Evolutionary conservation across 352 stramenopile species (phyloP).

Genomic region (Pythium guiyangense): DNA sequence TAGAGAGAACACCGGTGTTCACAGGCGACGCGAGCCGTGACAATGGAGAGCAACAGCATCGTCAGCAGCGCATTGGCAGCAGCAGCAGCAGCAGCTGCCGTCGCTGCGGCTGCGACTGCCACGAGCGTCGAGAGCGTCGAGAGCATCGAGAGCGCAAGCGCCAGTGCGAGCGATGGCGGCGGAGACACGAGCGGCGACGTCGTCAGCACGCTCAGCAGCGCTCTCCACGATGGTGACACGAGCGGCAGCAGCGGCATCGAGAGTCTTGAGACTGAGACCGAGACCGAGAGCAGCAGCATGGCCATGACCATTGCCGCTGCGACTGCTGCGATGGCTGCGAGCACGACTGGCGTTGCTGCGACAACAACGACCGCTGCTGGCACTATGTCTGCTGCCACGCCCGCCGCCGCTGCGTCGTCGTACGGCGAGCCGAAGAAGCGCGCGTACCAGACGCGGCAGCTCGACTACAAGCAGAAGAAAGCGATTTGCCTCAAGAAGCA

Average conservation of each 20-base stretch:
- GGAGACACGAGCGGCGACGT: not conserved
- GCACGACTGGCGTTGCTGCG: not conserved
- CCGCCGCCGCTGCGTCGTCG: not conserved
- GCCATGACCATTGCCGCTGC: not conserved
- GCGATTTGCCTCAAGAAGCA: too few relatives aligned
- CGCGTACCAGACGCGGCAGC: too few relatives aligned
- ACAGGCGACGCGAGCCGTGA: not conserved
- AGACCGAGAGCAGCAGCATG: not conserved
- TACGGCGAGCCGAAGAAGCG: not conserved
- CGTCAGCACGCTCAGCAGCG: too few relatives aligned
- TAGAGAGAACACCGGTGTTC: conserved; percentile 3
- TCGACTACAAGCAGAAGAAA: too few relatives aligned
- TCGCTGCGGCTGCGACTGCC: too few relatives aligned
- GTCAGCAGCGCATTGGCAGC: too few relatives aligned
- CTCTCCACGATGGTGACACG: too few relatives aligned
- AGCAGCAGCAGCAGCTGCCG: not conserved
- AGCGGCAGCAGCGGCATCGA: too few relatives aligned
- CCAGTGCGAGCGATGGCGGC: not conserved
- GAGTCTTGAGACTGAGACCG: too few relatives aligned
- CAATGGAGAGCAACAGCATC: not conserved
- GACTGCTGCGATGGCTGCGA: not conserved
- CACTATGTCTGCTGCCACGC: not conserved
- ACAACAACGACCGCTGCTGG: not conserved
- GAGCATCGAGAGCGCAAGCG: not conserved
- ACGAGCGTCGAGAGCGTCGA: not conserved